Evolutionary conservation across 2,329 filamentous ascomycete species (phyloP), one percentile per base, ranked within the genome.

Genomic region (Teratosphaeria zuluensis): DNA sequence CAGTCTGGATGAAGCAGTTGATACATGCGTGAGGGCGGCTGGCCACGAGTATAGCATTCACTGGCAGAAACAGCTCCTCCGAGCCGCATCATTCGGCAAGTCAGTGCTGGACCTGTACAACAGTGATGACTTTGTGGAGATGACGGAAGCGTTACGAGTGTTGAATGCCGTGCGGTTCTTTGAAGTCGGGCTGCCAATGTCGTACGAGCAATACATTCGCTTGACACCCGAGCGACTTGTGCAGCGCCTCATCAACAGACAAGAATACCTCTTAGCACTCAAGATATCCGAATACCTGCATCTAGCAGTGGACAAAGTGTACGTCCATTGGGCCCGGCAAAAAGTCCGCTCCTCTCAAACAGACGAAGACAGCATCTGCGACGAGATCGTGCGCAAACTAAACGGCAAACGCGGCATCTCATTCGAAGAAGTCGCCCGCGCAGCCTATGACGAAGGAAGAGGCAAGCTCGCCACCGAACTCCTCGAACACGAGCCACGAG

Each of bases 91-190:
- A 0, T 97, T 96, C 72, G 94, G 94, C 61, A 99, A 99, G 73
- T 97, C 94, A 0, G 94, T 97, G 0, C 81, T 99, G 3, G 94
- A 97, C 68, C 85, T 97, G 12, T 99, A 97, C 75, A 96, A 94
- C 73, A 96, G 92, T 69, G 94, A 99, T 69, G 92, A 99, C 64
- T 99, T 97, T 74, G 94, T 99, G 57, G 92, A 97, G 63, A 97
- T 96, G 87, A 96, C 91, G 66, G 92, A 99, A 73, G 94, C 87
- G 0, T 77, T 99, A 16, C 87, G 94, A 16, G 92, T 99, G 0
- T 80, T 99, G 54, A 97, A 96, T 67, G 92, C 92, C 6, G 88
- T 92, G 12, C 86, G 94, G 56, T 95, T 89, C 72, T 97, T 94
- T 70, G 89, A 95, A 67, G 83, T 97, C 56, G 94, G 94, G 2